Base-by-base conservation (phyloP, 1,284 basidiomycete genomes). In the Tylopilus orsonianus region DNA sequence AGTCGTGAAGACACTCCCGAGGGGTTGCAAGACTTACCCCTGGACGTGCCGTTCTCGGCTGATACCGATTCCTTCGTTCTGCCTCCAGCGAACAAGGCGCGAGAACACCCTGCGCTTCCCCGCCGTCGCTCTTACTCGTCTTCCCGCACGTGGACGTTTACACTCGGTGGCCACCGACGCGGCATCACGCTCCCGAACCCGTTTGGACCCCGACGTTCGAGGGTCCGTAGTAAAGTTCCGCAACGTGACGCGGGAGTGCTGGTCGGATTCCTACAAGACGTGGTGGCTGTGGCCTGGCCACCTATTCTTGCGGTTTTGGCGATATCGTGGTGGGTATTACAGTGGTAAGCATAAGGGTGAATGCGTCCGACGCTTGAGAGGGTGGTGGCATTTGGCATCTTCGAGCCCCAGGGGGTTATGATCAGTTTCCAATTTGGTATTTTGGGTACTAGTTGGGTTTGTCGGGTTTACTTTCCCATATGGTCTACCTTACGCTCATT, bases 221-320 rank as follows among this genome's bases (percentile, higher is more conserved):
- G 44, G 38, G 14, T 12, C 38, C 52, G 50, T 23, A 24, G 46
- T 30, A 52, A 47, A 46, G 35, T 29, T n/a, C 39, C 50, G 22
- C 54, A 48, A 50, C 48, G 50, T 5, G 50, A 66, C 32, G 52
- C 33, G 34, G 65, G 70, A 5, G 27, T 68, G 9, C 8, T 72
- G 38, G 48, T 58, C 9, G 72, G 70, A 14, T 63, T 66, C 14
- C 4, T 59, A 32, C 48, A 50, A 22, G 72, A 76, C 41, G 57
- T 70, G 12, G 46, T 59, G 18, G 56, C 51, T 3, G 67, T 72
- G 16, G 71, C 70, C 32, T 74, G 73, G 71, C 62, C 63, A 44
- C 60, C 74, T 12, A 30, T 67, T 13, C 19, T 57, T 10, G 42
- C 56, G 20, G 56, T 67, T 44, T 41, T 65, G 13, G 52, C 45